These are phyloP conservation scores for Sphagnum contortum DNA, from an alignment of 225 moss, liverwort and hornwort genomes.

Conservation along the genomic window DNA sequence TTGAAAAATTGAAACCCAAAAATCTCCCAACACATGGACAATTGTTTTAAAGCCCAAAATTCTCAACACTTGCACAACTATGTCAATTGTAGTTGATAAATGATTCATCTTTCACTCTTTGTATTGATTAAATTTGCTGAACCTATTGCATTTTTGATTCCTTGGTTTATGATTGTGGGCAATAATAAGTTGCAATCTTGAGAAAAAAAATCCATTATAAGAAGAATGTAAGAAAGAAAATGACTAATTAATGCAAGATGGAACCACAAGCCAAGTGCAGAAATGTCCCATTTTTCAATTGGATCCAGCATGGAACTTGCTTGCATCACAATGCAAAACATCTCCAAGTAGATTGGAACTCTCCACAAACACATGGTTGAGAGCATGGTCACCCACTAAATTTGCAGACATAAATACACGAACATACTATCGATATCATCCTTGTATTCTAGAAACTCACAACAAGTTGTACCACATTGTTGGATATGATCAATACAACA, in stretches of 20 bases:
- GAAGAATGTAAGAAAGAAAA: no score
- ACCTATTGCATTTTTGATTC: background rate
- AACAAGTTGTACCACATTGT: slow-evolving; percentile 29
- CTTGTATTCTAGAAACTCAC: slow-evolving; percentile 29
- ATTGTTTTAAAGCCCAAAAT: no score
- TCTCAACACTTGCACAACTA: no score
- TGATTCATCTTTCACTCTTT: slow-evolving; percentile 4
- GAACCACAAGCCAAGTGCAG: slow-evolving; percentile 7
- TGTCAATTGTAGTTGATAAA: no score
- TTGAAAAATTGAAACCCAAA: no score
- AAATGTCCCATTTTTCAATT: slow-evolving; percentile 44
- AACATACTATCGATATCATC: slow-evolving; percentile 34
- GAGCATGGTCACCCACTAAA: slow-evolving; percentile 34
- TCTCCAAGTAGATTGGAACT: slow-evolving; percentile 24
- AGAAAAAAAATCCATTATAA: background rate
- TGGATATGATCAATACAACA: slow-evolving; percentile 20
- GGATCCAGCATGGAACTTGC: slow-evolving; percentile 36
- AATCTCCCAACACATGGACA: no score
- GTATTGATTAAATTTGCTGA: background rate
- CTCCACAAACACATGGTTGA: slow-evolving; percentile 39
- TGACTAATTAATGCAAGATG: no score
- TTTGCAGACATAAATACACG: slow-evolving; percentile 20
- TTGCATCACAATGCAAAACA: slow-evolving; percentile 27
- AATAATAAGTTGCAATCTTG: background rate
- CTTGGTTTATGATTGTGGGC: background rate